Percentiles rank a stretch among this genome's conserved stretches.
Conservation (phyloP, 371 early-diverging fungal genomes). For the Apophysomyces trapeziformis region DNA sequence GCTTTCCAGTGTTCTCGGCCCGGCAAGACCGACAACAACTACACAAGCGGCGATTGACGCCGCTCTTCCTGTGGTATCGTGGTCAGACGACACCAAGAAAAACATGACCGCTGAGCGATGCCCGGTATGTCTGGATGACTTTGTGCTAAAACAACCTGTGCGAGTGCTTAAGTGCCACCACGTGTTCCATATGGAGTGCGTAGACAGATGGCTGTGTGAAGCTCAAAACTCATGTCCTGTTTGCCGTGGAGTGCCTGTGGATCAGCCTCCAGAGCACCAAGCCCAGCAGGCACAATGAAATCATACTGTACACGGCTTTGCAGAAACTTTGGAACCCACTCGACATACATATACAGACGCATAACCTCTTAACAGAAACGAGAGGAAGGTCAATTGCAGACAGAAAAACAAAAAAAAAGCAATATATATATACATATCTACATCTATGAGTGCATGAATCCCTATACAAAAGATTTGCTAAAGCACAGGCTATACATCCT, state of each 20-base stretch:
- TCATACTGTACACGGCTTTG: conserved; percentile 5
- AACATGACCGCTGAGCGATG: conserved; percentile 32
- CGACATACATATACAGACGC: not conserved
- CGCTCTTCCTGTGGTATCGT: conserved; percentile 32
- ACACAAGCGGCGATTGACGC: conserved; percentile 55
- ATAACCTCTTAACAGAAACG: too few relatives aligned
- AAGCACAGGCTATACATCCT: too few relatives aligned
- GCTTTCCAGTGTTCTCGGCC: conserved; percentile 60
- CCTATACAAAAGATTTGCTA: too few relatives aligned
- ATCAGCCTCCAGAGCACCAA: conserved; percentile 14
- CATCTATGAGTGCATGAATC: too few relatives aligned
- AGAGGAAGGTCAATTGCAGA: too few relatives aligned
- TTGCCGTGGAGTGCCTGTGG: conserved; percentile 49
- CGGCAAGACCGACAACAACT: conserved; percentile 62
- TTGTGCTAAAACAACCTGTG: conserved; percentile 66
- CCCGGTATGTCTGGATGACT: conserved; percentile 73
- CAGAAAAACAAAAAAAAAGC: too few relatives aligned
- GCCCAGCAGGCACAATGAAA: conserved; percentile 5
- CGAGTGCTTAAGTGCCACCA: conserved; percentile 78
- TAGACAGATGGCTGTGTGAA: conserved; percentile 79
- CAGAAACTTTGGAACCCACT: not conserved
- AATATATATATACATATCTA: too few relatives aligned
- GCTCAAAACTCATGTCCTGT: conserved; percentile 53
- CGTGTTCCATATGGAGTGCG: conserved; percentile 85
- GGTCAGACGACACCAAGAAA: conserved; percentile 42